These are phyloP conservation scores for Colletotrichum shisoi DNA, from an alignment of 2,329 filamentous ascomycete species.

Conservation along the genomic window DNA sequence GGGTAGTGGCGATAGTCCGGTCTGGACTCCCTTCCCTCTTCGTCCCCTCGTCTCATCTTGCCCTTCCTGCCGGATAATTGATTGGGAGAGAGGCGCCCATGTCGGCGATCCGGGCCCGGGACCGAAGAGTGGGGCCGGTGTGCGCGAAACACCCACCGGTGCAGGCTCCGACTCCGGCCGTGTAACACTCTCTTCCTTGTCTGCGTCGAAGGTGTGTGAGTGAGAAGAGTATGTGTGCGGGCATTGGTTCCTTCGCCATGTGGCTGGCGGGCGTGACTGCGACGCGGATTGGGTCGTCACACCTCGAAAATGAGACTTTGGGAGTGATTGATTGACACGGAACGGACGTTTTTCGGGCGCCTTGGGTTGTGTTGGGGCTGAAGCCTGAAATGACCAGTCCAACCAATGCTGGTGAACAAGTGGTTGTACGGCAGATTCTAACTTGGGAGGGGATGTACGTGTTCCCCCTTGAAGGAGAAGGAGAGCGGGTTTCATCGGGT, in stretches of 20 bases:
- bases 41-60: background rate
- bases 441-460: too few relatives aligned
- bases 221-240: background rate
- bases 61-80: background rate
- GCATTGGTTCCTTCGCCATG: constrained; percentile 9
- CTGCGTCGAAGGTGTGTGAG: background rate
- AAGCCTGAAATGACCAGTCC: background rate
- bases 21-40: constrained; percentile 9
- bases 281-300: background rate
- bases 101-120: constrained; percentile 33
- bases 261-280: background rate
- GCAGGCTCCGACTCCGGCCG: constrained; percentile 11
- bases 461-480: background rate
- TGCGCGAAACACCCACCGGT: constrained; percentile 20
- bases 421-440: background rate
- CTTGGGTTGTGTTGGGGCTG: background rate
- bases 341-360: background rate
- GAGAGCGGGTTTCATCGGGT: background rate
- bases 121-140: constrained; percentile 25
- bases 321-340: background rate
- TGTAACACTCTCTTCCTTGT: constrained; percentile 6
- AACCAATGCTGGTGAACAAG: background rate
- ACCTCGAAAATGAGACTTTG: background rate
- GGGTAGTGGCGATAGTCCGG: constrained; percentile 17
- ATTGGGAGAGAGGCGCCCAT: background rate